Evolutionary conservation across 306 rosid genomes (phyloP).

Genomic region (Medicago lupulina): DNA sequence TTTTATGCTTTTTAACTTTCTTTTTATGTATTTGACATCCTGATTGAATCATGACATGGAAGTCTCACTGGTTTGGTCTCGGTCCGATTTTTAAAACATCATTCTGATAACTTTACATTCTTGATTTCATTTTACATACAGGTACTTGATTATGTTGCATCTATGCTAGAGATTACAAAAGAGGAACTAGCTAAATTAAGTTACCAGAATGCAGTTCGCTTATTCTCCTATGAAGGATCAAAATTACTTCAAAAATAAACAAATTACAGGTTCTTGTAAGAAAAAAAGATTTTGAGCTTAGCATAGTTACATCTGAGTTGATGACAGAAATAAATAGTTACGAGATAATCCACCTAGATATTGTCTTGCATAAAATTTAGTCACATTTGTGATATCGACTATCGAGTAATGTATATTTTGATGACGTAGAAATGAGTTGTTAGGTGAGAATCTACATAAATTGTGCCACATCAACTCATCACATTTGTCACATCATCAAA

Average conservation of each 20-base stretch:
- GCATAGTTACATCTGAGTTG: background rate
- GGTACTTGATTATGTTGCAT: conserved; percentile 60
- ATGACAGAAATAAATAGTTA: too few relatives aligned
- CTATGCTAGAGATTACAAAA: conserved; percentile 44
- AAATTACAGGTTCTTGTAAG: conserved; percentile 16
- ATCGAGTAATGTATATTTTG: too few relatives aligned
- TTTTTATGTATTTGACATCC: too few relatives aligned
- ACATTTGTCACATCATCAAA: too few relatives aligned
- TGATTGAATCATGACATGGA: background rate
- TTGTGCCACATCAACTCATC: too few relatives aligned
- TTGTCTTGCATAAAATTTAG: background rate
- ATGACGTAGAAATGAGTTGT: too few relatives aligned
- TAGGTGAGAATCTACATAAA: too few relatives aligned
- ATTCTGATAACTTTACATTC: conserved; percentile 11
- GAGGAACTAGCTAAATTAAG: conserved; percentile 50
- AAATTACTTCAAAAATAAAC: conserved; percentile 39
- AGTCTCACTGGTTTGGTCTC: background rate
- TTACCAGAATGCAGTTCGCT: conserved; percentile 47
- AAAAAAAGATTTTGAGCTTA: background rate
- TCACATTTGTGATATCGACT: too few relatives aligned
- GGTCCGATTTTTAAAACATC: background rate
- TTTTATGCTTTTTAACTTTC: too few relatives aligned
- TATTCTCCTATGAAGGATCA: conserved; percentile 50
- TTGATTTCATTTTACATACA: conserved; percentile 33
- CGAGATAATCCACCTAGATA: too few relatives aligned